Percentiles rank a stretch among this genome's conserved stretches.
These are phyloP conservation scores for Schizophyllum commune DNA, from an alignment of 1,284 basidiomycete genomes.

Conservation along the genomic window DNA sequence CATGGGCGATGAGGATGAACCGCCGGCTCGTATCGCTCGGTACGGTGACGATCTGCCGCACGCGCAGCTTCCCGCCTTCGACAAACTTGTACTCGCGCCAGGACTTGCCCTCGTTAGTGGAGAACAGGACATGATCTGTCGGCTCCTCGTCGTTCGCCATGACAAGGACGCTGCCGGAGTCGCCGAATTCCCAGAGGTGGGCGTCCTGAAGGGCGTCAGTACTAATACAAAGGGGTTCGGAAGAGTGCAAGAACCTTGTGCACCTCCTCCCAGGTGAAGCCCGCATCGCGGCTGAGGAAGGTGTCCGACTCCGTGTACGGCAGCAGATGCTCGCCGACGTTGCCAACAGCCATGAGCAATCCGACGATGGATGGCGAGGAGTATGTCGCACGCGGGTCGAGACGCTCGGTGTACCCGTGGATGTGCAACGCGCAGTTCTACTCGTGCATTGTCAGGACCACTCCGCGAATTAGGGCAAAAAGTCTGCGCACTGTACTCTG, in stretches of 20 bases:
- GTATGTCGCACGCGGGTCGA: constrained; percentile 85
- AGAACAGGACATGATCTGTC: constrained; percentile 85
- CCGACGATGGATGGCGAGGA: constrained; percentile 90
- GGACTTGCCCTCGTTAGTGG: constrained; percentile 77
- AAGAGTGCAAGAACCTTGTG: constrained; percentile 48
- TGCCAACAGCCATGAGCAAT: constrained; percentile 95
- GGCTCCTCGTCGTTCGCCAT: constrained; percentile 94
- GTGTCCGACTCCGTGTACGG: constrained; percentile 88
- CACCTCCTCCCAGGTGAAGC: constrained; percentile 97
- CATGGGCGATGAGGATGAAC: constrained; percentile 81
- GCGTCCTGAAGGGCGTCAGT: constrained; percentile 47
- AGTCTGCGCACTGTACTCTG: constrained; percentile 48
- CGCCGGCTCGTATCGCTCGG: constrained; percentile 86
- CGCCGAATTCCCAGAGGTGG: constrained; percentile 96
- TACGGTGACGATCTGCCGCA: constrained; percentile 80
- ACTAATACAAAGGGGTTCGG: background rate
- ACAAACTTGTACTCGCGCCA: constrained; percentile 88
- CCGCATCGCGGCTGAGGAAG: constrained; percentile 93
- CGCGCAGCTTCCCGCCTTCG: constrained; percentile 61
- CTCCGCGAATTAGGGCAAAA: background rate
- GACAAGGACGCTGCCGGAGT: constrained; percentile 89
- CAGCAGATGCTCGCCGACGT: constrained; percentile 80
- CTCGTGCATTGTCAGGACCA: background rate
- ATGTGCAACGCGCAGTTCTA: constrained; percentile 85
- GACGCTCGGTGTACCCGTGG: constrained; percentile 93